Base-by-base conservation (phyloP, 2,329 filamentous ascomycete species). In the Xylariaceae sp. region DNA sequence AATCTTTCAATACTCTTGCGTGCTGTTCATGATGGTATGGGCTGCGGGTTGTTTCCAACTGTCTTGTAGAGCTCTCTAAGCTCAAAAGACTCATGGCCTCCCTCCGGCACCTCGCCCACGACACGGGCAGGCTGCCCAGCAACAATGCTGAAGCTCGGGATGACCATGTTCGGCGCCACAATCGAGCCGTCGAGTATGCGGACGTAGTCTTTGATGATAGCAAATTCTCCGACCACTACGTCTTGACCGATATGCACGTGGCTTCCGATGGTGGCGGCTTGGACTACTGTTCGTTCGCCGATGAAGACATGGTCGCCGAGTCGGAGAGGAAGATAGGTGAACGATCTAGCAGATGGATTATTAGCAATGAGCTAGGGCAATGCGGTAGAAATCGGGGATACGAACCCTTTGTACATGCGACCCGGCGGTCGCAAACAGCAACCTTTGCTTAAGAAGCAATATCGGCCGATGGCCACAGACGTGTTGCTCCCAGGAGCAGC, bases 251-350 rank as follows among this genome's bases (percentile, higher is more conserved):
- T 88, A 65, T 90, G 82, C 14, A 97, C 90, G 70, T 96, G 89
- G 59, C 80, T 90, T 2, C 89, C 88, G 47, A 99, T 82, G 33
- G 82, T 81, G 6, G 90, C 90, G 1, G 92, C 90, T 66, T 94
- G 89, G 35, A 99, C 80, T 36, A 92, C 81, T 35, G 84, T 83
- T 32, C 76, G 75, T 62, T 82, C 78, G 51, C 90, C 91, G 44
- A 99, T 80, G 69, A 92, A 96, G 55, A 96, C 91, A 71, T 97
- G 92, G 68, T 96, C 91, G 41, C 90, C 90, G 57, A 99, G 87
- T 54, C 94, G 89, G 60, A 97, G 85, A 9, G 91, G 91, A 68
- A 92, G 92, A 71, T 91, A 89, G 39, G 85, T 87, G 64, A 89
- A 86, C 33, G 74, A 69, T 6, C 77, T 80, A 49, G 15, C 14